Evolutionary conservation across 805 yeast species (phyloP), one percentile per base, ranked within the genome.

Genomic region (Candida silvatica): DNA sequence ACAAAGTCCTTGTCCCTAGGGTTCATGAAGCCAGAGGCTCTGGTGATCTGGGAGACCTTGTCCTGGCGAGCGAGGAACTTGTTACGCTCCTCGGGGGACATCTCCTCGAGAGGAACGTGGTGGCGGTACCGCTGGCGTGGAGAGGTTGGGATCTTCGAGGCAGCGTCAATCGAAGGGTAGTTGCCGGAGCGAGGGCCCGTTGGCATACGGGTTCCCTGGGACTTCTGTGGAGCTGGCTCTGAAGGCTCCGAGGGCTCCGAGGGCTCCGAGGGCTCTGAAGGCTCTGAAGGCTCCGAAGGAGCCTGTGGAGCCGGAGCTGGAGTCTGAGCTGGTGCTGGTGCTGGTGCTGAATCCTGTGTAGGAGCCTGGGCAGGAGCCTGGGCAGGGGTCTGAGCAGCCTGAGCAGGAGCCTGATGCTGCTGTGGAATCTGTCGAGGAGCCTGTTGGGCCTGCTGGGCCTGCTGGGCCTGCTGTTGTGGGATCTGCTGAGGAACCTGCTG

Each of bases 1-100:
- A 92, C 90, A 53, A 84, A 87, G 61, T 90, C 96, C 62, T 88
- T 88, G 58, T 92, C 98, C 63, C 90, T 83, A 38, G 95, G 95
- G 49, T 87, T 85, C 98, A 92, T 92, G 43, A 92, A 75, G 43
- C 97, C 97, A 20, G 92, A 82, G 62, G 80, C 85, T 51, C 75
- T 77, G 52, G 82, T 69, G 48, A 86, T 83, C 43, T 80, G 70
- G 31, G 77, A 69, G 34, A 81, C 87, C 54, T 83, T 81, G 40
- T 77, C 79, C 44, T 79, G 85, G 62, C 92, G 78, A 32, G 64
- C 65, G 37, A 76, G 70, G 37, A 77, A 64, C 45, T 75, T 70
- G 43, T 74, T 79, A 54, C 79, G 79, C 52, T 82, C 88, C 49
- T 80, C 90, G 6, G 82, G 83, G 28, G 80, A 65, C 49, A 80